A percentile compares a stretch with the other conserved stretches of the same genome.
Conservation (phyloP, 2,329 filamentous ascomycete species). For the Basipetospora chlamydospora region DNA sequence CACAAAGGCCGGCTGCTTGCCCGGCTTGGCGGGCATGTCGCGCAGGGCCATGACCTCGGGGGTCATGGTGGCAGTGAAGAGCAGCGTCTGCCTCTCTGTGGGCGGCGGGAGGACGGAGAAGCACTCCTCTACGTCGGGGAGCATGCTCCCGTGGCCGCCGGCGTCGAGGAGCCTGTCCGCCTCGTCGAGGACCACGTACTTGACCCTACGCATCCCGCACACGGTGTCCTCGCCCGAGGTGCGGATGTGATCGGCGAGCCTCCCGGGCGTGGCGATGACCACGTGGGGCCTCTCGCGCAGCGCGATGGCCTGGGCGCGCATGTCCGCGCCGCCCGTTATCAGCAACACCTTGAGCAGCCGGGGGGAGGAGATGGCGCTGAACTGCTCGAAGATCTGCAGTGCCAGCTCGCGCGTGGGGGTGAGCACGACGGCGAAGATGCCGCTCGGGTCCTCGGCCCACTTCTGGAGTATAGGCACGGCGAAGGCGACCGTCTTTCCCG, state of each 20-base stretch:
- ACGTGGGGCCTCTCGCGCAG: constrained; percentile 73
- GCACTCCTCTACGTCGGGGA: constrained; percentile 86
- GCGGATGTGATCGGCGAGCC: constrained; percentile 84
- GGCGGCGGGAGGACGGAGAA: constrained; percentile 67
- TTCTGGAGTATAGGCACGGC: constrained; percentile 86
- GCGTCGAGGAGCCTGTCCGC: constrained; percentile 75
- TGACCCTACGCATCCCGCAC: constrained; percentile 61
- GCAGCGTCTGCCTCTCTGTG: constrained; percentile 69
- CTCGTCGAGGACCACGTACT: constrained; percentile 87
- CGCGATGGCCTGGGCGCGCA: constrained; percentile 77
- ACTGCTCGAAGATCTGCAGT: constrained; percentile 90
- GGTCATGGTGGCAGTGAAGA: constrained; percentile 94
- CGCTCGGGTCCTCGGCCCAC: constrained; percentile 84
- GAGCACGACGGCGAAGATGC: constrained; percentile 77
- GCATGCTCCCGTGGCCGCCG: constrained; percentile 66
- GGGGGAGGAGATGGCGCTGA: constrained; percentile 79
- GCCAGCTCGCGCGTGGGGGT: constrained; percentile 88
- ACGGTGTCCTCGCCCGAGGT: constrained; percentile 87
- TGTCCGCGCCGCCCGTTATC: constrained; percentile 86
- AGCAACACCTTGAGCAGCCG: constrained; percentile 78
- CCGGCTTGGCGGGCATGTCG: constrained; percentile 52
- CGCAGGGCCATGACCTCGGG: constrained; percentile 81
- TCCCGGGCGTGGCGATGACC: constrained; percentile 85
- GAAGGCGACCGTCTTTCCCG: constrained; percentile 94
- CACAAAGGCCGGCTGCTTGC: constrained; percentile 67